A percentile compares a stretch with the other conserved stretches of the same genome.
phyloP scores from a whole-genome alignment of 2,329 filamentous ascomycete species.

The Coniochaeta sp. region DNA sequence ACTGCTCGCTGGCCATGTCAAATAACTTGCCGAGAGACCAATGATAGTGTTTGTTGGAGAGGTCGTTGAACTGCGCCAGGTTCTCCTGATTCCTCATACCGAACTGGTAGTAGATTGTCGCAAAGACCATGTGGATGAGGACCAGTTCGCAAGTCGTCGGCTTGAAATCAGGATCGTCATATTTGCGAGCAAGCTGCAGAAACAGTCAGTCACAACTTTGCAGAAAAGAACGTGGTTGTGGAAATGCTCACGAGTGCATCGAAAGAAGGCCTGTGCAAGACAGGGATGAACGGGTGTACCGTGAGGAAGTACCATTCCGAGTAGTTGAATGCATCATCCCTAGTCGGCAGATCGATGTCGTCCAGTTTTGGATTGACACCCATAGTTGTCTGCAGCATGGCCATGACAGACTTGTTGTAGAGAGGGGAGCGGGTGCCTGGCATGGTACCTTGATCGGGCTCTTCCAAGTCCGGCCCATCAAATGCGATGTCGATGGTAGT shows the following conservation, averaged over 20 bases:
- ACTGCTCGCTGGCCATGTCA: constrained; percentile 54
- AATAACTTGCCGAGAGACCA: constrained; percentile 65
- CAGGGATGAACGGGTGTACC: constrained; percentile 63
- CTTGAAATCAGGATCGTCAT: constrained; percentile 60
- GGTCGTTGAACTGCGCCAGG: constrained; percentile 47
- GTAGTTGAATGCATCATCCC: constrained; percentile 59
- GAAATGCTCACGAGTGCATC: constrained; percentile 53
- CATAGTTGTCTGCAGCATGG: constrained; percentile 60
- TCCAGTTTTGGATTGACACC: constrained; percentile 51
- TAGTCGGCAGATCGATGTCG: constrained; percentile 54
- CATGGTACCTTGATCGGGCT: constrained; percentile 35
- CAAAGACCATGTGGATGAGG: constrained; percentile 72
- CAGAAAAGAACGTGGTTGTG: neutral
- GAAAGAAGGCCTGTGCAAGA: constrained; percentile 72
- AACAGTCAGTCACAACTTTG: constrained; percentile 5
- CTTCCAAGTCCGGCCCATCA: constrained; percentile 58
- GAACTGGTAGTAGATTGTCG: constrained; percentile 71
- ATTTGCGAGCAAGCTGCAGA: constrained; percentile 53
- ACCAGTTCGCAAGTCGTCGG: constrained; percentile 60
- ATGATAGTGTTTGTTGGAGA: constrained; percentile 73
- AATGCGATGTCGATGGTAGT: constrained; percentile 75
- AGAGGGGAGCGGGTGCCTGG: constrained; percentile 31
- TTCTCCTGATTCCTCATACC: constrained; percentile 61
- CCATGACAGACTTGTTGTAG: constrained; percentile 67
- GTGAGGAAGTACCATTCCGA: constrained; percentile 70